Evolutionary conservation across 768 basidiomycete genomes (phyloP).

Genomic region (Pluteus cervinus): DNA sequence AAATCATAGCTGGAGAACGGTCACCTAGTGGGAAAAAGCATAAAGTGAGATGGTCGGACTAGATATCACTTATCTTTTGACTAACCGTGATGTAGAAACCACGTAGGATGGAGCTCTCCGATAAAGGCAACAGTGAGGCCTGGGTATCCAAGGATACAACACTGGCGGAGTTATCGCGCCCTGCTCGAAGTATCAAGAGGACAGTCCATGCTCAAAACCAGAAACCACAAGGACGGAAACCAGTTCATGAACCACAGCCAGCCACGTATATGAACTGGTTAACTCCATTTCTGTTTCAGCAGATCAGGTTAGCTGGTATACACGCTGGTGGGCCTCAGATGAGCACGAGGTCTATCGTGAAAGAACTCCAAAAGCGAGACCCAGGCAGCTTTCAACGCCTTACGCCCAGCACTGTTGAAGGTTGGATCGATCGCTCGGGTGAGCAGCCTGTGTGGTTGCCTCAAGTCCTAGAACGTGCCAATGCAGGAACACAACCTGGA

Average conservation of each 20-base stretch:
- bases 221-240: no score
- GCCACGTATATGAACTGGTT: no score
- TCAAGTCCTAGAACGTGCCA: constrained; percentile 5
- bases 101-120: constrained; percentile 4
- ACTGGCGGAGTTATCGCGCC: constrained; percentile 11
- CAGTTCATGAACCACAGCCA: no score
- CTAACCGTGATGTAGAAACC: no score
- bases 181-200: constrained; percentile 3
- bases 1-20: constrained; percentile 5
- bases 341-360: constrained; percentile 16
- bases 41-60: constrained; percentile 6
- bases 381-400: constrained; percentile 11
- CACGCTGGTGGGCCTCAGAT: constrained; percentile 9
- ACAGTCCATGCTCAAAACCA: background rate
- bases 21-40: constrained; percentile 9
- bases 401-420: constrained; percentile 13
- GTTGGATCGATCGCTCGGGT: constrained; percentile 18
- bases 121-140: no score
- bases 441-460: constrained; percentile 13
- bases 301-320: constrained; percentile 6
- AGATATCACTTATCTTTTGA: no score
- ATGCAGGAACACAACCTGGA: constrained; percentile 52
- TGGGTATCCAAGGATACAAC: no score
- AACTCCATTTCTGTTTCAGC: no score
- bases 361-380: constrained; percentile 9